These are phyloP conservation scores for Senna tora DNA, from an alignment of 306 rosid genomes.

Conservation along the genomic window DNA sequence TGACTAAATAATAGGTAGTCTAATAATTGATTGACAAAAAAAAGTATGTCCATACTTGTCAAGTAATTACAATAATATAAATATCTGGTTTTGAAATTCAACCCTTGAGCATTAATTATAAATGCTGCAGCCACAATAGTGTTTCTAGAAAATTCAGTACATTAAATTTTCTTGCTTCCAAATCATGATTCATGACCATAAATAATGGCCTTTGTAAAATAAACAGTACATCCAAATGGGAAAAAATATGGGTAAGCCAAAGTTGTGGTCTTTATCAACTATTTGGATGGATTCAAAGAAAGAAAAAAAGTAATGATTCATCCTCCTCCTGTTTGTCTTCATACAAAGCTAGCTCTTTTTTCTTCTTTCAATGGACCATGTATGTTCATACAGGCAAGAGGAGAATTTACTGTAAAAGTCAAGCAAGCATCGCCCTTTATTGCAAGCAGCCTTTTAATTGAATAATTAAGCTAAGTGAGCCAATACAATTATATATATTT, in stretches of 20 bases:
- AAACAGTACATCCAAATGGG: not conserved
- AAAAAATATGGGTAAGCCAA: conserved; percentile 12
- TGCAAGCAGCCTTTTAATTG: conserved; percentile 26
- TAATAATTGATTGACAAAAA: no score
- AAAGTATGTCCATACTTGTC: no score
- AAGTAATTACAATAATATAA: not conserved
- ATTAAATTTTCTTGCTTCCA: not conserved
- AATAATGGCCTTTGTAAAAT: not conserved
- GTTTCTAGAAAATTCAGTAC: not conserved
- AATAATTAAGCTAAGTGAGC: not conserved
- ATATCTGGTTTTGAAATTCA: not conserved
- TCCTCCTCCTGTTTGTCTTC: conserved; percentile 3
- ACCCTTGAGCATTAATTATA: no score
- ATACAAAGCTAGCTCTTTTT: not conserved
- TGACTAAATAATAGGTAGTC: no score
- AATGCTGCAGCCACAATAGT: no score
- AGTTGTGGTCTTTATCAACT: not conserved
- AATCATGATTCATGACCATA: not conserved
- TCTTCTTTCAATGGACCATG: conserved; percentile 27
- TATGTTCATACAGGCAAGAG: no score
- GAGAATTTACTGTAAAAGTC: conserved; percentile 42
- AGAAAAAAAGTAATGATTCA: conserved; percentile 13
- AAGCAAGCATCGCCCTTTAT: conserved; percentile 18
- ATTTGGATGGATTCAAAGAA: not conserved
- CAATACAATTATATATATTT: no score